Percentiles rank a stretch among this genome's conserved stretches.
Evolutionary conservation across 2,329 filamentous ascomycete genomes (phyloP).

Genomic region (Fusarium sp.): DNA sequence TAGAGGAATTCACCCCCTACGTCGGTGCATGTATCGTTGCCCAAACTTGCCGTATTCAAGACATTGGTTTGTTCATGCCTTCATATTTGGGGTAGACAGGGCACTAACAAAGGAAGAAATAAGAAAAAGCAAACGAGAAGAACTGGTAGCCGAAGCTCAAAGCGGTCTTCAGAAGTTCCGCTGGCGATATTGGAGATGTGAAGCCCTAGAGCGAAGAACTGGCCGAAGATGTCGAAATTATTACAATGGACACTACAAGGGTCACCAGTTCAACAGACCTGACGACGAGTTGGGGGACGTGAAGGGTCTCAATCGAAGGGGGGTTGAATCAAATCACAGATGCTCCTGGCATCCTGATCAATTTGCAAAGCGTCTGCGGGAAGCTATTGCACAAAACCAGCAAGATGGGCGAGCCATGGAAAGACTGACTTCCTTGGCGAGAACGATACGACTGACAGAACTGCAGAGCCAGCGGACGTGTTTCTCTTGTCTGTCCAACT

Average conservation of each 20-base stretch:
- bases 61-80: background rate
- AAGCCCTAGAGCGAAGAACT: background rate
- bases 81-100: accelerated
- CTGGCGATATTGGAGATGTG: slow-evolving; percentile 15
- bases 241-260: background rate
- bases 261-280: slow-evolving; percentile 5
- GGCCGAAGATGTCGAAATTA: slow-evolving; percentile 10
- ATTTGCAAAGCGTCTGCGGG: background rate
- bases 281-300: background rate
- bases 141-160: background rate
- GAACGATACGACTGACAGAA: background rate
- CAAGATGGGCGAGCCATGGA: background rate
- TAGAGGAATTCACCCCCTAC: background rate
- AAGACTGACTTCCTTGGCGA: background rate
- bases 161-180: slow-evolving; percentile 3
- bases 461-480: slow-evolving; percentile 11
- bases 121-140: background rate
- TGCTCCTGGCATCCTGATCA: slow-evolving; percentile 4
- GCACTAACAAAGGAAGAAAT: background rate
- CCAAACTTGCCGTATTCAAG: background rate
- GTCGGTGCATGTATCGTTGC: background rate
- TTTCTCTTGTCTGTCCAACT: background rate
- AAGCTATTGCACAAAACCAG: background rate
- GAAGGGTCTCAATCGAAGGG: background rate
- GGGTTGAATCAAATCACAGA: background rate